A percentile compares a stretch with the other conserved stretches of the same genome.
Evolutionary conservation across 1,284 basidiomycete genomes (phyloP).

Genomic region (Boletus sp.): DNA sequence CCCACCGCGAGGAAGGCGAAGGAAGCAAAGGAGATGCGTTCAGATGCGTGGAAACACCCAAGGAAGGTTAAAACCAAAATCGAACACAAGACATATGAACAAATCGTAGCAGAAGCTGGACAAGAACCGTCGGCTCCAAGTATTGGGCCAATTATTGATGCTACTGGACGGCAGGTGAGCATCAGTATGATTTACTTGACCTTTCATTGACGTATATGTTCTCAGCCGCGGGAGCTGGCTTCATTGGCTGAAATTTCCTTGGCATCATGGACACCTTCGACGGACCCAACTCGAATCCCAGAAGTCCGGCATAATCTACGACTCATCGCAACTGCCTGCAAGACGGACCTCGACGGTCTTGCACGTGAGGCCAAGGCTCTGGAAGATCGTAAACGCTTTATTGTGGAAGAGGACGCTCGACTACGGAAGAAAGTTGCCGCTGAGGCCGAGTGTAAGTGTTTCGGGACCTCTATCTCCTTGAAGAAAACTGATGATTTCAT

Average conservation of each 20-base stretch:
- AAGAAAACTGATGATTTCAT: constrained; percentile 16
- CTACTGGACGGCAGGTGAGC: constrained; percentile 85
- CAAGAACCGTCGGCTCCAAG: constrained; percentile 52
- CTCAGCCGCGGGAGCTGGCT: constrained; percentile 74
- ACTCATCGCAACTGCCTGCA: constrained; percentile 79
- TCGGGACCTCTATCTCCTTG: not conserved
- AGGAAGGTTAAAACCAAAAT: constrained; percentile 81
- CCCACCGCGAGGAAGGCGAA: constrained; percentile 47
- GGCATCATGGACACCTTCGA: constrained; percentile 80
- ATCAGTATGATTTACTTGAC: constrained; percentile 1
- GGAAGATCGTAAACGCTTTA: constrained; percentile 73
- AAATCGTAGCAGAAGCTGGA: constrained; percentile 84
- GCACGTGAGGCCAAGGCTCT: constrained; percentile 86
- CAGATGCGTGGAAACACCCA: constrained; percentile 77
- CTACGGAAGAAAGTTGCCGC: constrained; percentile 64
- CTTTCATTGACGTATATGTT: constrained; percentile 13
- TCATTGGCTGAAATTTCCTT: constrained; percentile 77
- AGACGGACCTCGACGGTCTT: constrained; percentile 80
- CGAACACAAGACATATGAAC: constrained; percentile 93
- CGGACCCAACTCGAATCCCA: constrained; percentile 82
- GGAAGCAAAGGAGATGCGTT: constrained; percentile 53
- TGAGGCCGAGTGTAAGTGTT: constrained; percentile 66
- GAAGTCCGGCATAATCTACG: constrained; percentile 94
- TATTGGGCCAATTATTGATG: constrained; percentile 87
- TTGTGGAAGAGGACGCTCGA: constrained; percentile 67